Evolutionary conservation across 768 basidiomycete species (phyloP).

Genomic region (Serendipita sp.): DNA sequence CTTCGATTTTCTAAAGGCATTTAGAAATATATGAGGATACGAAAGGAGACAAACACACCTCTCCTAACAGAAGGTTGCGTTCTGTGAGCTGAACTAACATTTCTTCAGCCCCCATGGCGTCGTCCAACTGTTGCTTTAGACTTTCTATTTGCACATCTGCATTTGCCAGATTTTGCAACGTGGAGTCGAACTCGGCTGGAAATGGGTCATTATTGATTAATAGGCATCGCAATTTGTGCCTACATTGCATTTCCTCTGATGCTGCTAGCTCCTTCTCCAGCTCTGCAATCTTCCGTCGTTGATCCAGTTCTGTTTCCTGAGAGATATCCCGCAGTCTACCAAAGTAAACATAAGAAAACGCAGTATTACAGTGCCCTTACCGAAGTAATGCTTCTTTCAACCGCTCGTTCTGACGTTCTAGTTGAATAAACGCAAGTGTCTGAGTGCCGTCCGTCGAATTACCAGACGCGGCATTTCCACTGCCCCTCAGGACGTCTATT

Average conservation of each 20-base stretch:
- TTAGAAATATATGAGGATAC: background rate
- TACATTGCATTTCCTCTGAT: constrained; percentile 70
- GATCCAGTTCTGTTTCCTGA: constrained; percentile 74
- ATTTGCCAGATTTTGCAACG: constrained; percentile 65
- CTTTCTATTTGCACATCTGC: constrained; percentile 89
- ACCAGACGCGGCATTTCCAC: constrained; percentile 26
- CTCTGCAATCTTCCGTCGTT: constrained; percentile 62
- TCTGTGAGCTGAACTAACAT: constrained; percentile 93
- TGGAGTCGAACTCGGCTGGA: constrained; percentile 62
- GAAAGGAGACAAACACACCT: constrained; percentile 32
- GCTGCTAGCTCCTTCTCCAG: constrained; percentile 77
- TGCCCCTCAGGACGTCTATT: constrained; percentile 50
- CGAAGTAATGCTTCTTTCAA: constrained; percentile 86
- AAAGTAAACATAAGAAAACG: background rate
- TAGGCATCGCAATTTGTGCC: constrained; percentile 7
- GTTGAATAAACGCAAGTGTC: constrained; percentile 42
- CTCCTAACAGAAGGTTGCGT: constrained; percentile 78
- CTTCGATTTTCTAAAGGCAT: constrained; percentile 72
- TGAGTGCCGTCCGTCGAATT: constrained; percentile 19
- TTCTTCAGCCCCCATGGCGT: constrained; percentile 89
- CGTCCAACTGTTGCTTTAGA: constrained; percentile 85
- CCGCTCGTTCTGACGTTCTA: constrained; percentile 93
- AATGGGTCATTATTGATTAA: background rate
- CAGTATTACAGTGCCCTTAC: constrained; percentile 24
- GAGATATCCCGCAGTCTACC: constrained; percentile 73